Conservation (phyloP, 1,284 basidiomycete species). For the Gymnopus androsaceus region DNA sequence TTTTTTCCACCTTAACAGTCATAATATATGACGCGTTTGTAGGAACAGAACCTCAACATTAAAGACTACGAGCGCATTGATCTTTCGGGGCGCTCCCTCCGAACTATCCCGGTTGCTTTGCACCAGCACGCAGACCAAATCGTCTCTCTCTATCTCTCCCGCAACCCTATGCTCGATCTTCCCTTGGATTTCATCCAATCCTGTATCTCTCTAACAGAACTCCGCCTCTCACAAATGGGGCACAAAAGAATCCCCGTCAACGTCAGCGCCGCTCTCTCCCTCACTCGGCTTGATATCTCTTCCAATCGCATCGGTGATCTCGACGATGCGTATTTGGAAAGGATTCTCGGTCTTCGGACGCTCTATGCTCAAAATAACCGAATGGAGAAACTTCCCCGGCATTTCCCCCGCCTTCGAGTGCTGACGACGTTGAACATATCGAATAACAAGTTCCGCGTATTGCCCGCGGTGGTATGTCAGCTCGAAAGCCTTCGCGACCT, state of each 20-base stretch:
- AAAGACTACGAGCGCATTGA: constrained; percentile 85
- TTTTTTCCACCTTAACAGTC: neutral
- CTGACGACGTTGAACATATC: constrained; percentile 91
- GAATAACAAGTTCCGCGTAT: constrained; percentile 91
- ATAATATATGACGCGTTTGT: neutral
- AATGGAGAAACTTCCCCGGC: constrained; percentile 83
- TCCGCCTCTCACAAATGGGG: constrained; percentile 91
- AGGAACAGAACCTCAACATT: constrained; percentile 15
- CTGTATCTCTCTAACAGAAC: constrained; percentile 82
- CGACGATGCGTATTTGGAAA: constrained; percentile 82
- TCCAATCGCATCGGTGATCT: constrained; percentile 93
- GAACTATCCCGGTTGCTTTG: constrained; percentile 88
- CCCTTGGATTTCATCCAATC: constrained; percentile 95
- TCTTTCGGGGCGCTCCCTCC: constrained; percentile 80
- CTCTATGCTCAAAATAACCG: constrained; percentile 93
- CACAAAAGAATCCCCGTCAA: constrained; percentile 92
- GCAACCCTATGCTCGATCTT: constrained; percentile 95
- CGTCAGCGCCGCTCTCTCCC: constrained; percentile 73
- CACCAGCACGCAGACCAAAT: constrained; percentile 89
- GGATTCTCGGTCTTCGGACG: constrained; percentile 71
- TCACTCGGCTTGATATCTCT: constrained; percentile 88
- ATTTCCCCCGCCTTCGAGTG: constrained; percentile 75
- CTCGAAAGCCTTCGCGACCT: constrained; percentile 80
- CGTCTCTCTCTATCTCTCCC: constrained; percentile 85
- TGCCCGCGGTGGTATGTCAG: constrained; percentile 79